A percentile compares a stretch with the other conserved stretches of the same genome.
phyloP scores from a whole-genome alignment of 179 eudicot genomes.

The Silene vulgaris region DNA sequence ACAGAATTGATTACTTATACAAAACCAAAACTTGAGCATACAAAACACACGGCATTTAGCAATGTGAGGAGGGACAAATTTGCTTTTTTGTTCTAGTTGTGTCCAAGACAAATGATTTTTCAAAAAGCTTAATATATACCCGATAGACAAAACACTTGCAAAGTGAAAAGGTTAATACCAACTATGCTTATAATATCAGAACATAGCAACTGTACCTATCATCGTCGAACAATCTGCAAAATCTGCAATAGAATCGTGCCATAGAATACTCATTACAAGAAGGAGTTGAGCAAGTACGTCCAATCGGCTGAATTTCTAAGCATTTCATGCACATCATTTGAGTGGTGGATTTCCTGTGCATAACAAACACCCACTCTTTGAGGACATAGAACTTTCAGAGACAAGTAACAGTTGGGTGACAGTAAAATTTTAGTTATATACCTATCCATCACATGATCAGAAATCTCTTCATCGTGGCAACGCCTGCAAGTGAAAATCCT shows the following conservation, averaged over 20 bases:
- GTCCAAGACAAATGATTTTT: neutral
- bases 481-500: slow-evolving; percentile 71
- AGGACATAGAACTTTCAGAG: slow-evolving; percentile 10
- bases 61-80: neutral
- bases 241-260: slow-evolving; percentile 78
- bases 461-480: slow-evolving; percentile 82
- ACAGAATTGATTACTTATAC: too few species aligned
- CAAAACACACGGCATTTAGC: neutral
- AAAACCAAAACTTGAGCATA: neutral
- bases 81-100: neutral
- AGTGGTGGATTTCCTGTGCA: slow-evolving; percentile 65
- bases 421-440: slow-evolving; percentile 21
- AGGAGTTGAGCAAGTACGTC: slow-evolving; percentile 53
- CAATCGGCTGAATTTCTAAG: slow-evolving; percentile 68
- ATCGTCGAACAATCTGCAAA: slow-evolving; percentile 87
- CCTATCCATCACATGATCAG: slow-evolving; percentile 82
- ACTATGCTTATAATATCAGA: neutral
- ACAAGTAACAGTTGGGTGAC: slow-evolving; percentile 12
- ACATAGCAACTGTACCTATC: slow-evolving; percentile 45
- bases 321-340: slow-evolving; percentile 97
- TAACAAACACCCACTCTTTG: slow-evolving; percentile 8
- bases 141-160: neutral
- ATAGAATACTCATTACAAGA: slow-evolving; percentile 61
- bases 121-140: neutral
- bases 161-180: neutral